These are phyloP conservation scores for Candida sanyiensis DNA, from an alignment of 805 yeast genomes.

Conservation along the genomic window DNA sequence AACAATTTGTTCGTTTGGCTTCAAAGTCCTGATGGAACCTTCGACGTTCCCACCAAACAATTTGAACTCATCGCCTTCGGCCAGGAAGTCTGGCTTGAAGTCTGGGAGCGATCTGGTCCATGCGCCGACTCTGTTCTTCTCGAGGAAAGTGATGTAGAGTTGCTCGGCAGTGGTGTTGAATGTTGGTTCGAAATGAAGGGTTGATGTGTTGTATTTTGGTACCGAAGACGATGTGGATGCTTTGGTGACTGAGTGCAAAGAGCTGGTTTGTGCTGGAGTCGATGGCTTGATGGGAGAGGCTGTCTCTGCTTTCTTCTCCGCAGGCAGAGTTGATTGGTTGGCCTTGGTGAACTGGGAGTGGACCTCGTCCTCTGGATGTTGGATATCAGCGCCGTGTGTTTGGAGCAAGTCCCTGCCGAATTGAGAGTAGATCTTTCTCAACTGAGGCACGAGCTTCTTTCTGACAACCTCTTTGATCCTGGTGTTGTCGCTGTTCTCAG, in stretches of 20 bases:
- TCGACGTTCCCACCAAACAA: conserved; percentile 84
- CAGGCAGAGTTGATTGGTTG: conserved; percentile 31
- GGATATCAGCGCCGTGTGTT: conserved; percentile 81
- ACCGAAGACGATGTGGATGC: conserved; percentile 24
- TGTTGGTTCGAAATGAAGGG: conserved; percentile 67
- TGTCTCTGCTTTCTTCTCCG: conserved; percentile 8
- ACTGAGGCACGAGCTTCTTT: conserved; percentile 55
- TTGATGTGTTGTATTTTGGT: conserved; percentile 75
- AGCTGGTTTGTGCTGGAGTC: conserved; percentile 6
- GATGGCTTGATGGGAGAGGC: background rate
- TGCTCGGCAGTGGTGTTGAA: conserved; percentile 89
- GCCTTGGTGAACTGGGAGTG: conserved; percentile 50
- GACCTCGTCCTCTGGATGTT: conserved; percentile 65
- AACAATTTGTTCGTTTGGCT: conserved; percentile 51
- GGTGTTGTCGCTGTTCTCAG: conserved; percentile 48
- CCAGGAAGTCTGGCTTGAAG: conserved; percentile 40
- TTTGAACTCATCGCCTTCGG: conserved; percentile 56
- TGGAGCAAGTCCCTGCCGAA: conserved; percentile 77
- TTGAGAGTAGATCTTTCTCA: conserved; percentile 51
- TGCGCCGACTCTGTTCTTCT: conserved; percentile 73
- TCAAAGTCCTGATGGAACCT: conserved; percentile 61
- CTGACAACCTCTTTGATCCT: conserved; percentile 45
- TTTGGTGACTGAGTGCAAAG: conserved; percentile 13
- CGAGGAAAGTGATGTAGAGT: conserved; percentile 69
- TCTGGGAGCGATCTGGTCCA: conserved; percentile 77